Percentiles rank a stretch among this genome's conserved stretches.
phyloP scores from a whole-genome alignment of 192 early-diverging fungal genomes.

The Irineochytrium annulatum region DNA sequence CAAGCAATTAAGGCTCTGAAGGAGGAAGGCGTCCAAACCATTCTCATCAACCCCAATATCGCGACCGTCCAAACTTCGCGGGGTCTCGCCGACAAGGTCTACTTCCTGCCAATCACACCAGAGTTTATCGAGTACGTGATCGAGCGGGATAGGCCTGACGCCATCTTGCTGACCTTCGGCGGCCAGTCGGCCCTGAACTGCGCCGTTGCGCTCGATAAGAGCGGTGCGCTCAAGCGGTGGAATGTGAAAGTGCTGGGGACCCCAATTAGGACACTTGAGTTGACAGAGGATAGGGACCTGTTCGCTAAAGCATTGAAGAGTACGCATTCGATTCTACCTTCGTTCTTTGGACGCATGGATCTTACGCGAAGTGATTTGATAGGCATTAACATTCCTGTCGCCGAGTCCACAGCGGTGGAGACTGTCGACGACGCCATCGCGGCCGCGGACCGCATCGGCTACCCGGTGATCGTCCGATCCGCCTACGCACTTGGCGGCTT shows the following conservation, averaged over 20 bases:
- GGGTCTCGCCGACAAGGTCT: conserved; percentile 88
- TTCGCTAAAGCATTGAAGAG: conserved; percentile 87
- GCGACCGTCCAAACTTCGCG: conserved; percentile 97
- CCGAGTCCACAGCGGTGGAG: conserved; percentile 83
- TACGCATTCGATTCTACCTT: not conserved
- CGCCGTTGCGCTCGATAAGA: conserved; percentile 83
- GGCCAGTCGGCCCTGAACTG: conserved; percentile 96
- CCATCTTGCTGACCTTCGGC: conserved; percentile 92
- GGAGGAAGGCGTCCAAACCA: conserved; percentile 86
- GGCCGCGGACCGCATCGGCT: conserved; percentile 81
- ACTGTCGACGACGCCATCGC: conserved; percentile 80
- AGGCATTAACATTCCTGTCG: conserved; percentile 83
- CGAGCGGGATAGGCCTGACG: conserved; percentile 91
- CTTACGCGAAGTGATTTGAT: not conserved
- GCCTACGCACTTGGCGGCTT: conserved; percentile 94
- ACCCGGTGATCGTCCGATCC: conserved; percentile 92
- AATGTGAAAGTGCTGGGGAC: conserved; percentile 93
- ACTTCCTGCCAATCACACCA: conserved; percentile 92
- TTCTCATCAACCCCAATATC: conserved; percentile 99
- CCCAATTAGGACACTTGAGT: conserved; percentile 85
- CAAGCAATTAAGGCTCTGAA: conserved; percentile 97
- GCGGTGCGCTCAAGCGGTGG: conserved; percentile 74
- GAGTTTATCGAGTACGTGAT: conserved; percentile 90
- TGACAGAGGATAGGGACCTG: conserved; percentile 91
- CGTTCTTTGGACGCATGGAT: conserved; percentile 22